A percentile compares a stretch with the other conserved stretches of the same genome.
phyloP scores from a whole-genome alignment of 805 yeast genomes.

The Zygosaccharomyces siamensis region DNA sequence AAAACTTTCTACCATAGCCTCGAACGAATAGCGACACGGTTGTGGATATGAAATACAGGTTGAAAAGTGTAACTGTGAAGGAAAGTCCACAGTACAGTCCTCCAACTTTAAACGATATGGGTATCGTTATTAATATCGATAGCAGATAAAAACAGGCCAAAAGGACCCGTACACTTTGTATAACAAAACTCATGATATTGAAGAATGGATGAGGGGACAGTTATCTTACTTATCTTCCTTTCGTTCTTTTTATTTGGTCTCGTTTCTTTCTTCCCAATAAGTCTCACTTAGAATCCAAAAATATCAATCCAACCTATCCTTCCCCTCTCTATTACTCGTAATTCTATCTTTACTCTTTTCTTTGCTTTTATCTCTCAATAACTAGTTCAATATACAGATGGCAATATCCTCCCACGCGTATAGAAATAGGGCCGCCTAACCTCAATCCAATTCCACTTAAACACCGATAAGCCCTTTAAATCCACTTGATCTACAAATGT shows the following conservation, averaged over 20 bases:
- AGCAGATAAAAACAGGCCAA: conserved; percentile 58
- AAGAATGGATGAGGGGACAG: background rate
- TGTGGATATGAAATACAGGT: conserved; percentile 66
- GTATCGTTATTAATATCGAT: conserved; percentile 75
- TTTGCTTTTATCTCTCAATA: background rate
- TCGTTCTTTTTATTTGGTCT: background rate
- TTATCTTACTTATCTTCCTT: background rate
- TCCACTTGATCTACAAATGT: background rate
- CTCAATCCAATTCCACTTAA: background rate
- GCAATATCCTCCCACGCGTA: background rate
- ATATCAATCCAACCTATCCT: background rate
- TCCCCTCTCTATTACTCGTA: background rate
- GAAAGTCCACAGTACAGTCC: conserved; percentile 87
- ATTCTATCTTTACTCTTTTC: background rate
- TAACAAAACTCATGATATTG: conserved; percentile 10
- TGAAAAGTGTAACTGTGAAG: conserved; percentile 67
- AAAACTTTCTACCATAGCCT: conserved; percentile 19
- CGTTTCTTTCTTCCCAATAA: background rate
- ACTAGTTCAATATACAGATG: background rate
- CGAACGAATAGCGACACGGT: conserved; percentile 55
- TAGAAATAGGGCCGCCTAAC: conserved; percentile 3
- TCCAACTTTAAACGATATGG: conserved; percentile 90
- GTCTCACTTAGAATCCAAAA: background rate
- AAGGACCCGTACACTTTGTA: conserved; percentile 30
- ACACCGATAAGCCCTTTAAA: conserved; percentile 3